Percentiles rank a stretch among this genome's conserved stretches.
These are phyloP conservation scores for Leccinum variicolor DNA, from an alignment of 768 basidiomycete genomes.

Conservation along the genomic window DNA sequence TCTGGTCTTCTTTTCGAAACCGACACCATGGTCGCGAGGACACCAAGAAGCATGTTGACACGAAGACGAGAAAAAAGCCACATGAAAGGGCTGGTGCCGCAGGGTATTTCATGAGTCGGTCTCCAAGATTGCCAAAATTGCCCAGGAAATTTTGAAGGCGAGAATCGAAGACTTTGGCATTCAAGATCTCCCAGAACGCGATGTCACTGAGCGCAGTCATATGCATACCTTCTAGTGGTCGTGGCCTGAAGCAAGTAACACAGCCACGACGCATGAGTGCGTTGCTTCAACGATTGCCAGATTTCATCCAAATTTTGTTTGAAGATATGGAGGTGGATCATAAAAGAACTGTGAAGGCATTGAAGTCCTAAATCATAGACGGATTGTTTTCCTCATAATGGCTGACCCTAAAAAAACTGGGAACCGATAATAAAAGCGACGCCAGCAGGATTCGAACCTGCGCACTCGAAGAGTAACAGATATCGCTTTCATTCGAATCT, in stretches of 20 bases:
- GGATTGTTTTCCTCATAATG: background rate
- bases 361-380: too few species aligned
- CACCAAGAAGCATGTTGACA: slow-evolving; percentile 2
- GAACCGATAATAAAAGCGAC: slow-evolving; percentile 23
- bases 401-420: background rate
- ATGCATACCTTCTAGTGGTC: background rate
- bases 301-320: background rate
- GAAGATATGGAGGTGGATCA: background rate
- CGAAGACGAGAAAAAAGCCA: slow-evolving; percentile 9
- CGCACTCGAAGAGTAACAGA: slow-evolving; percentile 40
- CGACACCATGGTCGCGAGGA: slow-evolving; percentile 3
- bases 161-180: background rate
- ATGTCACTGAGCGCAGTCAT: slow-evolving; percentile 6
- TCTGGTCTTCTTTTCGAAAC: slow-evolving; percentile 3
- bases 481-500: slow-evolving; percentile 50
- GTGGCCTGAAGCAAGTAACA: background rate
- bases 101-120: background rate
- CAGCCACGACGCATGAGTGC: background rate
- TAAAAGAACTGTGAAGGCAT: too few species aligned
- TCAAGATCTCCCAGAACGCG: slow-evolving; percentile 3
- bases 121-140: background rate
- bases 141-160: background rate
- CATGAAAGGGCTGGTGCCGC: background rate
- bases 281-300: background rate
- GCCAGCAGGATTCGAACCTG: slow-evolving; percentile 43